A percentile compares a stretch with the other conserved stretches of the same genome.
Conservation (phyloP, 2,329 filamentous ascomycete species). For the Calonectria montana region DNA sequence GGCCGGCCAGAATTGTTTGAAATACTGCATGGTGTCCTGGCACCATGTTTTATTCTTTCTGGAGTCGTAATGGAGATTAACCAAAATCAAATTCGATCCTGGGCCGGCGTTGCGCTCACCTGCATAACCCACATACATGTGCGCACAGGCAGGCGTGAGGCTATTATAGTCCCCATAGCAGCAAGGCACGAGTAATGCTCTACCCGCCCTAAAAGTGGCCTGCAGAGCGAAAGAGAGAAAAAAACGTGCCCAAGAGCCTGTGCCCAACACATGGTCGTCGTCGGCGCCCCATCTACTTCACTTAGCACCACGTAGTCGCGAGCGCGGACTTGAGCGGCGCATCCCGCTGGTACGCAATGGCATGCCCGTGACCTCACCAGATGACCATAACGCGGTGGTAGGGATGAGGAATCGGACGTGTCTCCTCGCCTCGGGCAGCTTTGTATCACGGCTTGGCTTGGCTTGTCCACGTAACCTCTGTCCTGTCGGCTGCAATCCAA, state of each 20-base stretch:
- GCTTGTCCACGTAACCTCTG: conserved; percentile 20
- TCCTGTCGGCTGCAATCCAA: conserved; percentile 11
- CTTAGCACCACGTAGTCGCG: not conserved
- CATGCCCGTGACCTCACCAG: not conserved
- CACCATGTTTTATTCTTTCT: conserved; percentile 1
- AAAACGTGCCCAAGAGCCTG: not conserved
- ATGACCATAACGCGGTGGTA: not conserved
- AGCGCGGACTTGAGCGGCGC: conserved; percentile 12
- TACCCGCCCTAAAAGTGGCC: not conserved
- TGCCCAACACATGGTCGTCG: not conserved
- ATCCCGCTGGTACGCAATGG: conserved; percentile 7
- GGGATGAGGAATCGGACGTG: conserved; percentile 20
- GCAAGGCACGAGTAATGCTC: conserved; percentile 5
- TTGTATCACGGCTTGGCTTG: not conserved
- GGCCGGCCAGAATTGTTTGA: not conserved
- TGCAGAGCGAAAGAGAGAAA: not conserved
- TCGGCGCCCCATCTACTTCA: not conserved
- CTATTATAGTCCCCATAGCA: not conserved
- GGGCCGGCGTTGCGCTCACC: not conserved
- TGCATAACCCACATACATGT: not conserved
- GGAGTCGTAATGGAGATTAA: conserved; percentile 3
- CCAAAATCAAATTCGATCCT: conserved; percentile 1
- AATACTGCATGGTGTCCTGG: not conserved
- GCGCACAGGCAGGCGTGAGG: not conserved
- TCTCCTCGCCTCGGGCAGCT: not conserved